Base-by-base conservation (phyloP, 192 early-diverging fungal species). In the Umbelopsis sp. region DNA sequence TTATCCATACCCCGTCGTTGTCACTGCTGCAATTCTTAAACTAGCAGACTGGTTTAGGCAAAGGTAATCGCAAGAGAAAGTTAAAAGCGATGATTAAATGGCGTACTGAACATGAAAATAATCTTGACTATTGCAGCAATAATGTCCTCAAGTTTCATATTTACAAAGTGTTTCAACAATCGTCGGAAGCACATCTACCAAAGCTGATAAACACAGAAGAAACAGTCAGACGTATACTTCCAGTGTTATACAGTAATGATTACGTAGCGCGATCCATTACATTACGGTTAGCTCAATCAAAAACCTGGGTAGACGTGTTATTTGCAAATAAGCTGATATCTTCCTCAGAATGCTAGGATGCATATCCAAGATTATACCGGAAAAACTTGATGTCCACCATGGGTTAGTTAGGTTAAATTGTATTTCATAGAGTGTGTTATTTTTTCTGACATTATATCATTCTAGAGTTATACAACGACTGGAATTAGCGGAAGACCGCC, bases 11-110 rank as follows among this genome's bases (percentile, higher is more conserved):
- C 77, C 84, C 9, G 78, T 83, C 32, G 74, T 85, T 26, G 74
- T 85, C 59, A 85, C 81, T 43, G 80, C 84, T 26, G 81, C 74
- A 6, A 73, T 85, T 8, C 72, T 85, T 20, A 85, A 85, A 52
- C 62, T 85, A 16, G 80, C 81, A 12, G 84, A 85, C 44, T 85
- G 81, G 74, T 85, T 81, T 59, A 59, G 78, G 4, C 69, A 71
- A 44, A 79, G 75, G 84, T 83, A 81, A 36, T 22, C n/a, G 8
- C 20, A 10, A 47, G 25, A 38, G 45, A 16, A 56, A 43, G 16
- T n/a, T 32, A 71, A 67, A n/a, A 49, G 29, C 1, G 34, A 36
- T 24, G 3, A 21, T 38, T 21, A 11, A 41, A 1, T 1, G 4
- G 16, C 67, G 4, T 47, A 22, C 17, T 24, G 21, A 21, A 25